Base-by-base conservation (phyloP, 805 yeast species). In the Candida parachauliodes region DNA sequence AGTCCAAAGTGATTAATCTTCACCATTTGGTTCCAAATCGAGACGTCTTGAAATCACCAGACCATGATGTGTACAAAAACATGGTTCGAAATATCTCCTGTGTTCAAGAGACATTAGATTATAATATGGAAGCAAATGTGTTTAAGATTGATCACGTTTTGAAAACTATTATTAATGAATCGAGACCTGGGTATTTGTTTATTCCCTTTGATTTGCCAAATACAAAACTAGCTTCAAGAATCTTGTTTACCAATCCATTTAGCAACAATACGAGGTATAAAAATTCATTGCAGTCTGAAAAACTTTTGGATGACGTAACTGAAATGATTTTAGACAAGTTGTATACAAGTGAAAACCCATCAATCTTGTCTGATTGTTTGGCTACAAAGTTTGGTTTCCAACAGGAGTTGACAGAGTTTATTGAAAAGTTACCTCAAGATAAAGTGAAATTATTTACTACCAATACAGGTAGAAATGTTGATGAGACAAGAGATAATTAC, bases 121-220 rank as follows among this genome's bases (percentile, higher is more conserved):
- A 28, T 16, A 51, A 47, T 33, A 41, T 42, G 5, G 84, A 81
- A 1, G 45, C 46, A 16, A 65, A 81, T 23, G 42, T 54, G 16
- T 45, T 61, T 16, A 78, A 83, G 55, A 76, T 89, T 38, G 97
- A 89, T 56, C 61, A 63, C 16, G 83, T 86, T 5, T 73, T 89
- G 39, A 52, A 51, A 30, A 64, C 70, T 12, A 77, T 86, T 19
- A 62, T 77, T 46, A 64, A 57, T 26, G 67, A 74, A 32, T 78
- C 81, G 26, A 77, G 81, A 55, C 97, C 97, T 0, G 96, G 95
- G 11, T 88, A 83, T 51, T 55, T 88, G 34, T 86, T 77, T 54
- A 57, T 89, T 32, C 96, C 97, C 1, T 64, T 74, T 29, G 89
- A 88, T 54, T 57, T 85, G 46, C 75, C 78, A 8, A 77, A 79